Evolutionary conservation across 2,329 filamentous ascomycete genomes (phyloP), one percentile per base, ranked within the genome.

Genomic region (Colletotrichum sp.): DNA sequence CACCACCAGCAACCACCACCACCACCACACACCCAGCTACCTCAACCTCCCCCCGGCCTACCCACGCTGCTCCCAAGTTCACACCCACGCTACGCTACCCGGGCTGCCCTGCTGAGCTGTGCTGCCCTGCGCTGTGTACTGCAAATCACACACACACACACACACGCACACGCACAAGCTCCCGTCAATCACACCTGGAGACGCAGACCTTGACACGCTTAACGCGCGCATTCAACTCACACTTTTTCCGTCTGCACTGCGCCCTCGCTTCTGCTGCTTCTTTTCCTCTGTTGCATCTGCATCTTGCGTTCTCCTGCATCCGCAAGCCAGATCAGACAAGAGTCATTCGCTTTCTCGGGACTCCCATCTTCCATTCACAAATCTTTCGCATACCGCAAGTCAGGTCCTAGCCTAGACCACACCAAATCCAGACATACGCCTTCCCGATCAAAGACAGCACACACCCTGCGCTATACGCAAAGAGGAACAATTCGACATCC

Each of bases 381-480:
- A 18, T 28, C 24, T 18, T 34, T 30, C 65, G 39, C 26, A 39
- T 68, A 39, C 66, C 66, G 13, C 66, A 76, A 57, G 64, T 76
- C 70, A 76, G 73, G 73, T 73, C 59, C 70, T 28, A 60, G 70
- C 70, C 65, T 30, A 73, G 57, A 68, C 70, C 70, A 76, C 55
- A 44, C 69, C 73, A 76, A 62, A 76, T 72, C 24, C 73, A 72
- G 73, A 73, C 64, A 73, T 26, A 76, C 73, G 34, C 70, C 73
- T 68, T 28, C 72, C 72, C 36, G 44, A 68, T 68, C 70, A 76
- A 76, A 73, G 34, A 73, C 44, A 44, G 70, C 18, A 63, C 70
- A 76, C 69, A 76, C 70, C 69, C 73, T 72, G 70, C 69, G 63
- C 69, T 76, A 72, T 72, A 76, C 73, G 73, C 73, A 68, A 76